These are phyloP conservation scores for Colletotrichum sp. DNA, from an alignment of 2,329 filamentous ascomycete genomes.

Conservation along the genomic window DNA sequence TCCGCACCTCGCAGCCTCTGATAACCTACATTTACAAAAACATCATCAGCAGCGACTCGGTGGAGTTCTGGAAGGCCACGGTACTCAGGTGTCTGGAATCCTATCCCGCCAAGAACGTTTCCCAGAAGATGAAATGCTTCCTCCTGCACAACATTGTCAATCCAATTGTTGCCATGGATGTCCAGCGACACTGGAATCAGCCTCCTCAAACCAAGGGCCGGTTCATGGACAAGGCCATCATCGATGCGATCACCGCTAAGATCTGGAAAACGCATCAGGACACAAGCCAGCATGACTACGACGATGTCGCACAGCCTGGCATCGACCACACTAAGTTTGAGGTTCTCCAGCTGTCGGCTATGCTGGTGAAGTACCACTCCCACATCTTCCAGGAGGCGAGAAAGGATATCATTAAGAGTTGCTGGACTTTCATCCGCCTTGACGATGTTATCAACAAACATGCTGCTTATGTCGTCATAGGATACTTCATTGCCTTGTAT, in stretches of 20 bases:
- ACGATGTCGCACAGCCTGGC: constrained; percentile 83
- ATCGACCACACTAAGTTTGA: constrained; percentile 98
- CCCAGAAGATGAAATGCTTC: constrained; percentile 93
- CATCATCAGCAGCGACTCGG: constrained; percentile 82
- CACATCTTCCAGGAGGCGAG: constrained; percentile 86
- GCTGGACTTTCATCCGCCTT: constrained; percentile 97
- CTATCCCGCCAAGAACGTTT: constrained; percentile 78
- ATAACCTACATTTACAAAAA: constrained; percentile 83
- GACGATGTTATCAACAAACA: constrained; percentile 99
- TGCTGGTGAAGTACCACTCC: constrained; percentile 95
- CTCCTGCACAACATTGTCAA: constrained; percentile 92
- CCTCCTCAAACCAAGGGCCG: constrained; percentile 61
- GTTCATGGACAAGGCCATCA: constrained; percentile 84
- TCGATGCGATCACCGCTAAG: constrained; percentile 88
- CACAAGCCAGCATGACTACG: constrained; percentile 84
- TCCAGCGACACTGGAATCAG: constrained; percentile 80
- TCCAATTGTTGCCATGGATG: constrained; percentile 94
- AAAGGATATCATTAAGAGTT: constrained; percentile 99
- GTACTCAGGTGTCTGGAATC: constrained; percentile 87
- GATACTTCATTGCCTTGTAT: constrained; percentile 96
- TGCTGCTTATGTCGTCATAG: constrained; percentile 94
- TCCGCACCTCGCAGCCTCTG: constrained; percentile 78
- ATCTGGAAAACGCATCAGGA: constrained; percentile 91
- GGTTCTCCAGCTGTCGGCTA: constrained; percentile 89
- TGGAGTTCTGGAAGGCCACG: constrained; percentile 84